Evolutionary conservation across 2,329 filamentous ascomycete species (phyloP).

Genomic region (Diplocarpon mali): DNA sequence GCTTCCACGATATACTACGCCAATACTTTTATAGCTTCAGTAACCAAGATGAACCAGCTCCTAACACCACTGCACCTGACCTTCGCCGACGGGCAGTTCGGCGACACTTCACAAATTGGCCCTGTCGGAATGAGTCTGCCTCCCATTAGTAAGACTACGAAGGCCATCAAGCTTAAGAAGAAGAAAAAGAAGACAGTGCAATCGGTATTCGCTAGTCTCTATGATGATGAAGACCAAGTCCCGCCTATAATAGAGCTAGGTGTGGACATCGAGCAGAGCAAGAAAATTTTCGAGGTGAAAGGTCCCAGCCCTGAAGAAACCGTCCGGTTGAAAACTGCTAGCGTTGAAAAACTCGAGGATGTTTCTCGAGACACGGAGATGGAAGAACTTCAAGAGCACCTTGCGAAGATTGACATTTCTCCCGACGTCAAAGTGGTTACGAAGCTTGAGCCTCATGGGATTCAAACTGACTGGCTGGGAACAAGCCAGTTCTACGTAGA

Average conservation of each 20-base stretch:
- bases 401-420: background rate
- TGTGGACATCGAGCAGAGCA: background rate
- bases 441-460: background rate
- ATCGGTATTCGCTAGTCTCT: background rate
- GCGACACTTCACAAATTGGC: too few species aligned
- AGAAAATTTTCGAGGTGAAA: background rate
- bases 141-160: background rate
- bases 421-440: too few species aligned
- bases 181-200: background rate
- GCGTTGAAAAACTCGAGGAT: too few species aligned
- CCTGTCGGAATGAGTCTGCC: too few species aligned
- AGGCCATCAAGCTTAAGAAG: background rate
- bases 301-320: too few species aligned
- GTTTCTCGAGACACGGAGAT: too few species aligned
- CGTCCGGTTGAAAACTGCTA: background rate
- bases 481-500: slow-evolving; percentile 12
- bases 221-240: background rate
- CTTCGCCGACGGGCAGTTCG: too few species aligned
- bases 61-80: too few species aligned
- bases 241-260: background rate
- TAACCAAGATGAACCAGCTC: background rate
- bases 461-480: slow-evolving; percentile 19
- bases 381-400: background rate
- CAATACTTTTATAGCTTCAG: background rate
- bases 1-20: too few species aligned